Conservation (phyloP, 2,329 filamentous ascomycete genomes). For the Colletotrichum magnum region DNA sequence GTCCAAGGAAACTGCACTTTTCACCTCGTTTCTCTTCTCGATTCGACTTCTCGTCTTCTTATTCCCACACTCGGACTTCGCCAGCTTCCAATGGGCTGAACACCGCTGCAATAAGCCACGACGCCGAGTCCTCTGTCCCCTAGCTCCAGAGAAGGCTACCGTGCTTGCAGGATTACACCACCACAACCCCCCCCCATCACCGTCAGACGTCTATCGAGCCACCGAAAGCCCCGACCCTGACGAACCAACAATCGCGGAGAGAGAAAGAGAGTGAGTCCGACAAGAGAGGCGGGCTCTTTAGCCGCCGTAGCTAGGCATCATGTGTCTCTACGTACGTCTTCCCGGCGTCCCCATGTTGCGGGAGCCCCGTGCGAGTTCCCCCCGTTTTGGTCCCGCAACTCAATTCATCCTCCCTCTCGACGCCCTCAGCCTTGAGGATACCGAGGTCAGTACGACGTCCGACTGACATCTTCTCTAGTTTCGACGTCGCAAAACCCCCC, state of each 20-base stretch:
- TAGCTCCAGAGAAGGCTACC: constrained; percentile 28
- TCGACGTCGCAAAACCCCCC: constrained; percentile 36
- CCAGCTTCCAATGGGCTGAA: constrained; percentile 29
- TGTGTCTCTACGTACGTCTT: constrained; percentile 40
- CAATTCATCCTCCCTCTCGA: constrained; percentile 1
- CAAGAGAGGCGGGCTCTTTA: constrained; percentile 7
- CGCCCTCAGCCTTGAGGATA: neutral
- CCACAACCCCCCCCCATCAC: neutral
- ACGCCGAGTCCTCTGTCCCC: constrained; percentile 26
- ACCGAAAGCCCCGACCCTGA: neutral
- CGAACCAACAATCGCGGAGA: neutral
- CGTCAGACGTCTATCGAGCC: constrained; percentile 6
- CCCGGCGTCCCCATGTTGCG: neutral
- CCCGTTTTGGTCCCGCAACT: neutral
- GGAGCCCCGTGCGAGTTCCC: constrained; percentile 5
- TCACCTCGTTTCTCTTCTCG: neutral
- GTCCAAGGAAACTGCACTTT: neutral
- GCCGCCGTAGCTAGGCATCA: constrained; percentile 22
- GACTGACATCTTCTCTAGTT: constrained; percentile 27
- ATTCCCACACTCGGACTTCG: neutral
- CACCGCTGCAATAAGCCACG: constrained; percentile 13
- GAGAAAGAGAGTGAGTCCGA: neutral
- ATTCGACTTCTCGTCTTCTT: constrained; percentile 11
- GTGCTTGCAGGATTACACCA: constrained; percentile 9
- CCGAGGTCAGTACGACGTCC: neutral